Base-by-base conservation (phyloP, 108 stramenopile genomes). In the Ochromonas danica region DNA sequence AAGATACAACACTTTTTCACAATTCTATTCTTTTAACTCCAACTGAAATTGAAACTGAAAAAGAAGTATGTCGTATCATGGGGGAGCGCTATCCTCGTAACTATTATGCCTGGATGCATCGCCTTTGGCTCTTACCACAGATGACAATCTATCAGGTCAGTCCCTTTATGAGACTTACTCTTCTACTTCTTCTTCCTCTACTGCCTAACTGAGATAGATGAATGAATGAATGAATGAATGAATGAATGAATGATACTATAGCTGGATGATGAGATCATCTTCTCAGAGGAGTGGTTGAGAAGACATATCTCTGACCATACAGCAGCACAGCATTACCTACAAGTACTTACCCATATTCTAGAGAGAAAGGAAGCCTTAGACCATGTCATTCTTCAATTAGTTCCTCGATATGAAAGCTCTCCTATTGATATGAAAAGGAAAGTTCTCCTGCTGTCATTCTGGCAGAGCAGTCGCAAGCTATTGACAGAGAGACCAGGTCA, bases 81-180 rank as follows among this genome's bases (percentile, higher is more conserved):
- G 31, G 33, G 3, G 63, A 67, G 27, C 31, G 17, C 30, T 67
- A 67, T 36, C 63, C 63, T 35, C 3, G 25, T 3, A 67, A 67
- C 31, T 67, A 67, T 25, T 67, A 67, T 36, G 17, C 63, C 25
- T 67, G 63, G 63, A 31, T 67, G 31, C 63, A 67, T 67, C 63
- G 63, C 6, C 17, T 67, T 31, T 67, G 63, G 63, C 63, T 67
- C 17, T 36, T 67, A 10, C 63, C 17, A 6, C 27, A 36, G 33
- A 67, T 67, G 63, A 31, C 63, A 6, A 35, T 31, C 10, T 67
- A 6, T 35, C 63, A 67, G 63, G 63, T 67, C n/a, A n/a, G n/a
- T n/a, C n/a, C n/a, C n/a, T n/a, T n/a, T n/a, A n/a, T n/a, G n/a
- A n/a, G n/a, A n/a, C n/a, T n/a, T n/a, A n/a, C n/a, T 57, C 51